Evolutionary conservation across 1,139 yeast genomes (phyloP), one percentile per base, ranked within the genome.

Genomic region (Pichia sp.): DNA sequence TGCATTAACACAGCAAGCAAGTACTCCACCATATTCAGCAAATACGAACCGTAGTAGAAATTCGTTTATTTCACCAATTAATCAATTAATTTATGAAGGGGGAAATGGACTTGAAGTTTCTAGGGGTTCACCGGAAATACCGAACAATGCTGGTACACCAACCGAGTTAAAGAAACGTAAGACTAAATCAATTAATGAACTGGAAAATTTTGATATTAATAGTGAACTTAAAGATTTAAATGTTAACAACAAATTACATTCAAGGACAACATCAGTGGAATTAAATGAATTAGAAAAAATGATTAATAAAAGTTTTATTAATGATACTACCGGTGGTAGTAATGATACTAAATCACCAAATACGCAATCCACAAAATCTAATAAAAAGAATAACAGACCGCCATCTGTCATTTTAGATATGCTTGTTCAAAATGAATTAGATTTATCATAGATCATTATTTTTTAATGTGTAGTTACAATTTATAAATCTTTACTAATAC

Each of bases 31-130:
- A 18, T 49, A 36, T 36, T 36, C 41, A 36, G 25, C 41, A 19
- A 19, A 11, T 19, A 10, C 14, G 11, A 19, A 19, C 1, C 41
- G 43, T 30, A 50, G 44, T 50, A 58, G 70, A 45, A 53, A 55
- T 9, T 67, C 71, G 19, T 67, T 60, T 47, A 62, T 69, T 39
- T 68, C 72, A 42, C 73, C 73, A 13, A 65, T 70, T 33, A 60
- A 67, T 54, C 67, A 65, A 36, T 48, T 67, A 42, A 62, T 68
- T 56, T 25, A 25, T 25, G 29, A 25, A 22, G 14, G 11, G 14
- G 28, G 14, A 6, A 22, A 22, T 22, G 5, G 2, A 8, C 13
- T 7, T 19, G 33, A 5, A 10, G 30, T 30, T 14, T 25, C 19
- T 10, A 29, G 22, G 11, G 25, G 16, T 5, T 36, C 22, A 19